phyloP scores from a whole-genome alignment of 139 green algal genomes.

The Yamagishiella unicocca region DNA sequence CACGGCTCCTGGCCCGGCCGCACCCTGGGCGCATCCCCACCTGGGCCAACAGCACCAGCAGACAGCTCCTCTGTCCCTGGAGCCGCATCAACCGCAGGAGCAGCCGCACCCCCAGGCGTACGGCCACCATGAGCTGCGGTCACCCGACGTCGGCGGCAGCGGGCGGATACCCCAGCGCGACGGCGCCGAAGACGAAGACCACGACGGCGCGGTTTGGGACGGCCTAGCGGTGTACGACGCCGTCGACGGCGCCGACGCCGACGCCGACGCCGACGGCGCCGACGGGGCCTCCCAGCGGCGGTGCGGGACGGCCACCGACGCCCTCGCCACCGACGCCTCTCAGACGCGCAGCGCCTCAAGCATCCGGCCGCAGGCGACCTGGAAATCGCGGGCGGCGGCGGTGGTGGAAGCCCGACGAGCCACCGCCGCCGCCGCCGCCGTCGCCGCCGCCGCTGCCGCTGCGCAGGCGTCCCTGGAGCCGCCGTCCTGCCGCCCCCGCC shows the following conservation, averaged over 20 bases:
- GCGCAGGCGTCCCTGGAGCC: no score
- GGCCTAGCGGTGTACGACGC: no score
- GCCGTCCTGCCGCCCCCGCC: not conserved
- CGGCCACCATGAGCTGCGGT: no score
- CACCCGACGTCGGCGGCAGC: not conserved
- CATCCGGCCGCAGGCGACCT: no score
- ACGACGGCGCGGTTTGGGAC: no score
- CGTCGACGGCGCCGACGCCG: not conserved
- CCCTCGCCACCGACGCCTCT: no score
- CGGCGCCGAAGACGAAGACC: not conserved
- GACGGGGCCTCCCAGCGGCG: no score
- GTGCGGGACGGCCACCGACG: no score
- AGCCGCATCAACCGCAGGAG: slow-evolving; percentile 33
- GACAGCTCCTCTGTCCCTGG: not conserved
- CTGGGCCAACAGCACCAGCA: not conserved
- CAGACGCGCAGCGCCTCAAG: no score
- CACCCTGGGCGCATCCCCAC: no score
- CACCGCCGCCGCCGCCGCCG: not conserved
- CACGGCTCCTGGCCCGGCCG: no score
- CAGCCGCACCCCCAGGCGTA: not conserved
- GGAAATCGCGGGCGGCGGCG: not conserved
- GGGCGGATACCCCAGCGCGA: not conserved
- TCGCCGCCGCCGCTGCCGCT: not conserved
- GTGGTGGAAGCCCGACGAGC: not conserved
- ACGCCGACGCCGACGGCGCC: not conserved